Evolutionary conservation across 2,329 filamentous ascomycete genomes (phyloP).

Genomic region (Proliferodiscus dingleyae): DNA sequence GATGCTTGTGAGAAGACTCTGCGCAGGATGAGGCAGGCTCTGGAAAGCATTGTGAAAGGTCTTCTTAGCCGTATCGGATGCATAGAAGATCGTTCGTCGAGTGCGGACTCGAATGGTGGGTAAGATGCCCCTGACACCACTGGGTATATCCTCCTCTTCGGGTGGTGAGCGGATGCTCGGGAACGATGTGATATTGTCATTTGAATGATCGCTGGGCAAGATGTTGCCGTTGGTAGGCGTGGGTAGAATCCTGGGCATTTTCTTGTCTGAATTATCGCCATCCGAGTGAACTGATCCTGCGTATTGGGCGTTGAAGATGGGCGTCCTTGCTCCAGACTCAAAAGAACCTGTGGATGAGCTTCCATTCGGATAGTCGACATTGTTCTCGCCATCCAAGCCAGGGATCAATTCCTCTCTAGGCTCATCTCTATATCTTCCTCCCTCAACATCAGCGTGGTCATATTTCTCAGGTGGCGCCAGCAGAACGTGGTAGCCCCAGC

Average conservation of each 20-base stretch:
- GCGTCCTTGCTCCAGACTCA: conserved; percentile 31
- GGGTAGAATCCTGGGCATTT: conserved; percentile 20
- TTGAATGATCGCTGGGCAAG: conserved; percentile 16
- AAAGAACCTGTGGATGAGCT: conserved; percentile 23
- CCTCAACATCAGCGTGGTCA: conserved; percentile 31
- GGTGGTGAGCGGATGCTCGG: conserved; percentile 43
- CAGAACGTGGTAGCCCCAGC: conserved; percentile 93
- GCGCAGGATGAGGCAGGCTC: conserved; percentile 47
- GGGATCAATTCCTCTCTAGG: conserved; percentile 41
- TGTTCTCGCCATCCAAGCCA: conserved; percentile 39
- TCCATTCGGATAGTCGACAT: conserved; percentile 25
- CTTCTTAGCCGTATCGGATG: conserved; percentile 13
- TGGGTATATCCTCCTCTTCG: conserved; percentile 31
- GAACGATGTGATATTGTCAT: conserved; percentile 58
- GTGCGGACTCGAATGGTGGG: conserved; percentile 34
- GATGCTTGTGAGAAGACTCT: conserved; percentile 42
- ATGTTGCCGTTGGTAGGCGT: conserved; percentile 24
- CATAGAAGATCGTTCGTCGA: conserved; percentile 18
- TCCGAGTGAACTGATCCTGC: conserved; percentile 28
- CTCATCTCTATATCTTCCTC: conserved; percentile 55
- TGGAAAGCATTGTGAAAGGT: conserved; percentile 35
- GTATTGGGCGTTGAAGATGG: conserved; percentile 27
- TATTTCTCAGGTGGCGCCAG: conserved; percentile 79
- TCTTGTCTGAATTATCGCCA: conserved; percentile 35
- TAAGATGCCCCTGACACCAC: conserved; percentile 39